Evolutionary conservation across 352 stramenopile genomes (phyloP).

Genomic region (Phytophthora pisi): DNA sequence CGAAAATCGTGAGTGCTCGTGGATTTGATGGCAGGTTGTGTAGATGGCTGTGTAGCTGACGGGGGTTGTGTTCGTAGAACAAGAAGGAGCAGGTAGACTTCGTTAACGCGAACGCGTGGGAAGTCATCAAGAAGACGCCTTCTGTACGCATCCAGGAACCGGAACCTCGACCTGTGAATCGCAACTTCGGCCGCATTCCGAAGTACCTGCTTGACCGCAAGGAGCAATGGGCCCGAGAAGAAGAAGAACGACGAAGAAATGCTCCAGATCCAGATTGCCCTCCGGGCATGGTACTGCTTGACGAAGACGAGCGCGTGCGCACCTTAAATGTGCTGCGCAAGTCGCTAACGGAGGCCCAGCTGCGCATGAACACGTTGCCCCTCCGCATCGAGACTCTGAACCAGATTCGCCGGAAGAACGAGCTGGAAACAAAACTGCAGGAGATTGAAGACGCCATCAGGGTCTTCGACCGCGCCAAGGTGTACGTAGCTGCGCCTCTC

Average conservation of each 20-base stretch:
- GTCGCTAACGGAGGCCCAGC: constrained; percentile 61
- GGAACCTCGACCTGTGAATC: constrained; percentile 11
- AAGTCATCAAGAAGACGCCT: constrained; percentile 70
- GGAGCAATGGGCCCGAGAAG: constrained; percentile 83
- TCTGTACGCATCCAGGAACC: constrained; percentile 20
- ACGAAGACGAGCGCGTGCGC: constrained; percentile 77
- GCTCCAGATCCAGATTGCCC: constrained; percentile 86
- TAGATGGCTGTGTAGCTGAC: neutral
- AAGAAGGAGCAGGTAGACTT: constrained; percentile 70
- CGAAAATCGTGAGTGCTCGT: constrained; percentile 36
- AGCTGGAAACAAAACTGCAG: constrained; percentile 80
- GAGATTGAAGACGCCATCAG: constrained; percentile 92
- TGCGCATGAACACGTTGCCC: constrained; percentile 77
- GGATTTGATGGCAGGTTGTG: neutral
- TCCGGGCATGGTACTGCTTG: constrained; percentile 83
- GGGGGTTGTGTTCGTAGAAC: constrained; percentile 30
- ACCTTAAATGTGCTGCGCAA: constrained; percentile 73
- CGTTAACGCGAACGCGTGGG: constrained; percentile 77
- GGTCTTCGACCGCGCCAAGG: constrained; percentile 86
- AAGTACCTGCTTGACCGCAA: constrained; percentile 76
- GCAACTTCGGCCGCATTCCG: constrained; percentile 69
- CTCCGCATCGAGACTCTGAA: constrained; percentile 86
- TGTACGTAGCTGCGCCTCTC: constrained; percentile 73
- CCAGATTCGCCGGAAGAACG: constrained; percentile 82
- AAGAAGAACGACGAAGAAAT: constrained; percentile 76